A percentile compares a stretch with the other conserved stretches of the same genome.
These are phyloP conservation scores for Pythium aristosporum DNA, from an alignment of 352 stramenopile genomes.

Conservation along the genomic window DNA sequence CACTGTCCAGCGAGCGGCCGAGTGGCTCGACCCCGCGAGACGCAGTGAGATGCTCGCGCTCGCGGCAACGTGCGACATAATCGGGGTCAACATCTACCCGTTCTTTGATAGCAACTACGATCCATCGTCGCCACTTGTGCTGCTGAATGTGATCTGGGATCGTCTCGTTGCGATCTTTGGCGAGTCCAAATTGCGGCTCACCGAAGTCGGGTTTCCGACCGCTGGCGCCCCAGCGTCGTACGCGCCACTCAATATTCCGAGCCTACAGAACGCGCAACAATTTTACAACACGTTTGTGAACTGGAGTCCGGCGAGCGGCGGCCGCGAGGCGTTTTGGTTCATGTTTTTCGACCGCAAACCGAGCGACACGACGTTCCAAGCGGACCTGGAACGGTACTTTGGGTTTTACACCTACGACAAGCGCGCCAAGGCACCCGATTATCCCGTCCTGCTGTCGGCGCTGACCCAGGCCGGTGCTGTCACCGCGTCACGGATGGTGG, in stretches of 20 bases:
- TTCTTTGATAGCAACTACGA: slow-evolving; percentile 73
- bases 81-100: slow-evolving; percentile 81
- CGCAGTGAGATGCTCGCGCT: slow-evolving; percentile 45
- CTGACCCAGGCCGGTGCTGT: slow-evolving; percentile 8
- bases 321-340: slow-evolving; percentile 75
- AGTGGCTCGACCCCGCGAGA: slow-evolving; percentile 45
- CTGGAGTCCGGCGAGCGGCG: slow-evolving; percentile 47
- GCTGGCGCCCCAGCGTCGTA: slow-evolving; percentile 33
- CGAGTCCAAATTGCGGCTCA: slow-evolving; percentile 54
- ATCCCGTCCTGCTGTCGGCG: slow-evolving; percentile 31
- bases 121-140: slow-evolving; percentile 34
- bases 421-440: slow-evolving; percentile 38
- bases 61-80: slow-evolving; percentile 55
- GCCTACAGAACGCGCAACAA: slow-evolving; percentile 38
- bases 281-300: slow-evolving; percentile 71
- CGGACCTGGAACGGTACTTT: slow-evolving; percentile 71
- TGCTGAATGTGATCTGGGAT: slow-evolving; percentile 65
- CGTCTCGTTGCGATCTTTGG: slow-evolving; percentile 48
- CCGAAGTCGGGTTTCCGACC: slow-evolving; percentile 65
- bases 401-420: slow-evolving; percentile 61
- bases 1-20: slow-evolving; percentile 65
- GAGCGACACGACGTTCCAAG: slow-evolving; percentile 45
- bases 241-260: slow-evolving; percentile 47
- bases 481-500: background rate
- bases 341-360: slow-evolving; percentile 70